Evolutionary conservation across 2,329 filamentous ascomycete genomes (phyloP), one percentile per base, ranked within the genome.

Genomic region (Phyllosticta paracitricarpa): DNA sequence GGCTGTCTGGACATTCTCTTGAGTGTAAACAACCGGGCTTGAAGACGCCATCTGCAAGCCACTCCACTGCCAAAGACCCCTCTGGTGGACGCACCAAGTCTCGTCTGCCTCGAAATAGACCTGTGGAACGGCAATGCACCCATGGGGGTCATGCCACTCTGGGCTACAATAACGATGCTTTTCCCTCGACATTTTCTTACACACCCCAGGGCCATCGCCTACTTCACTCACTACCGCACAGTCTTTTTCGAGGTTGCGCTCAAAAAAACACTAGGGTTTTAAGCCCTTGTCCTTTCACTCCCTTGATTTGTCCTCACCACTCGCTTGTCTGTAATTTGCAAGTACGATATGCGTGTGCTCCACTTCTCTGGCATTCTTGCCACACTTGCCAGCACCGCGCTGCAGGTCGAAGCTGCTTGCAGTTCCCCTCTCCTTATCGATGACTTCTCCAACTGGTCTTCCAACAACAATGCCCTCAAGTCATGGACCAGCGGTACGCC

Each of bases 271-370:
- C 28, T 51, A 61, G 59, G 55, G 59, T 65, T 65, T 59, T 52
- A 66, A 67, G 67, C 70, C 71, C 72, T 71, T 63, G 69, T 74
- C 70, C 72, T 72, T 68, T 75, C 72, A 71, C 72, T 74, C 22
- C 60, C 56, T 56, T 54, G 22, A 2, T 62, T 68, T 68, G 64
- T 63, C 72, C 70, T 66, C 68, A 72, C 25, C 48, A 26, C 28
- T 30, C 35, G n/a, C 40, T 53, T 14, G 55, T 35, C 54, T 62
- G 57, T 63, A 19, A 48, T 58, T 22, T 54, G 24, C n/a, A 33
- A 53, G 61, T 61, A 64, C 67, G 61, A 64, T 63, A 75, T 75
- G 72, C 69, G 66, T 63, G 54, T 65, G 52, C 64, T 64, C 64
- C 64, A 62, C 30, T 58, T 73, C 67, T 67, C 73, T 61, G 69